A percentile compares a stretch with the other conserved stretches of the same genome.
Evolutionary conservation across 805 yeast genomes (phyloP).

Genomic region (Cyberlindnera xishuangbannaensis): DNA sequence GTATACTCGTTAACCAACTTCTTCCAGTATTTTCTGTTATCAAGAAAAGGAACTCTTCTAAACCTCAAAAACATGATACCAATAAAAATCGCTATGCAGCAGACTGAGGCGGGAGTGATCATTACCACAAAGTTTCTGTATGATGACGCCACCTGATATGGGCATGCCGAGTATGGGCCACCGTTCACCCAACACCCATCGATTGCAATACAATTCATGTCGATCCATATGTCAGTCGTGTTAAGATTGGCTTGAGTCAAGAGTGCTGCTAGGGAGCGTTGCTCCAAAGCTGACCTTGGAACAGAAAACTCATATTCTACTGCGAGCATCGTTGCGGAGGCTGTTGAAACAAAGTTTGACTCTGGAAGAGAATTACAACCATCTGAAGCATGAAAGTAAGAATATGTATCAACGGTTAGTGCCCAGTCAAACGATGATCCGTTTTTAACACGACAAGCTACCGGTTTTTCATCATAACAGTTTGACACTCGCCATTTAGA

Average conservation of each 20-base stretch:
- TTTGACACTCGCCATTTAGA: slow-evolving; percentile 61
- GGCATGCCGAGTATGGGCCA: slow-evolving; percentile 73
- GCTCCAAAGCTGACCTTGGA: slow-evolving; percentile 48
- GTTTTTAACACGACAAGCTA: slow-evolving; percentile 47
- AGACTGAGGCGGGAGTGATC: slow-evolving; percentile 61
- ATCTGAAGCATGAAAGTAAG: slow-evolving; percentile 39
- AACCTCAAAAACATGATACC: slow-evolving; percentile 48
- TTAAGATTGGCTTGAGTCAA: slow-evolving; percentile 21
- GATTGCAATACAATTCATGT: slow-evolving; percentile 70
- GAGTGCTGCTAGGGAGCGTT: slow-evolving; percentile 23
- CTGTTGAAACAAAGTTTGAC: slow-evolving; percentile 3
- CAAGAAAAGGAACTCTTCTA: slow-evolving; percentile 62
- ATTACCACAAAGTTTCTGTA: slow-evolving; percentile 52
- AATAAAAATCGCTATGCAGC: slow-evolving; percentile 46
- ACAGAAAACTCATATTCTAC: slow-evolving; percentile 31
- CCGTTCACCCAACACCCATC: slow-evolving; percentile 82
- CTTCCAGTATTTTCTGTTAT: slow-evolving; percentile 63
- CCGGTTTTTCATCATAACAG: slow-evolving; percentile 50
- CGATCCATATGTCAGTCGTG: slow-evolving; percentile 60
- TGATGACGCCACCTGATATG: slow-evolving; percentile 56
- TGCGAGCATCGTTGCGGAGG: neutral
- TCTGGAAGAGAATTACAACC: slow-evolving; percentile 24
- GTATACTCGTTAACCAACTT: slow-evolving; percentile 48
- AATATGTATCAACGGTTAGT: slow-evolving; percentile 27
- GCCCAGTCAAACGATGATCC: slow-evolving; percentile 38